Evolutionary conservation across 2,329 filamentous ascomycete genomes (phyloP), one percentile per base, ranked within the genome.

Genomic region (Aciculosporium take): DNA sequence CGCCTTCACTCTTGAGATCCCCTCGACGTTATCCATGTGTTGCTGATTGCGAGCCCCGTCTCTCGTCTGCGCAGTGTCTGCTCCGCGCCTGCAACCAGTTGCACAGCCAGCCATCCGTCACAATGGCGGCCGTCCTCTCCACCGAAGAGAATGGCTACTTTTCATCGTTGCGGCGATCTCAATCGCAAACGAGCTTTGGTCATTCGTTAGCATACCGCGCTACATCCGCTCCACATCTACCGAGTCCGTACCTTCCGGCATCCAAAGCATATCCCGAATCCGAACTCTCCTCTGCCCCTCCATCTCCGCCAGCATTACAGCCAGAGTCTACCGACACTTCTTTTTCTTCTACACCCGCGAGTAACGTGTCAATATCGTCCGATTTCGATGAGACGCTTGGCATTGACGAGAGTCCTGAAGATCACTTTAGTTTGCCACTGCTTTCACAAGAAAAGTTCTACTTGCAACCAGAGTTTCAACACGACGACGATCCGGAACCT

Each of bases 271-370:
- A 65, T 32, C 58, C 66, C 35, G 66, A 65, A 37, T 71, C 71
- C 12, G 64, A 62, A 36, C 59, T 62, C 9, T 76, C 72, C 3
- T 76, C 74, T 3, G 60, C 65, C 2, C 65, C 71, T n/a, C 74
- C 74, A 0, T 77, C 74, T 25, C 74, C 75, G 21, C 65, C 64
- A 40, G 67, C 68, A 12, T 46, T 67, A 28, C 67, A 69, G 42
- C 63, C 62, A 41, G 72, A 74, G 47, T 74, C 63, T 56, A 76
- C 63, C 18, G 64, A 69, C 42, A 68, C 70, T 4, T 79, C 77
- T 2, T 74, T 69, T 54, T 66, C 68, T 20, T 81, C 79, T 2
- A 82, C 77, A 3, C 72, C 77, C 4, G 70, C 72, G 15, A 79
- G 75, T 51, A 80, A 72, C 49, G 60, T 79, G 41, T 81, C 77